A percentile compares a stretch with the other conserved stretches of the same genome.
phyloP scores from a whole-genome alignment of 2,329 filamentous ascomycete genomes.

The Moelleriella libera region DNA sequence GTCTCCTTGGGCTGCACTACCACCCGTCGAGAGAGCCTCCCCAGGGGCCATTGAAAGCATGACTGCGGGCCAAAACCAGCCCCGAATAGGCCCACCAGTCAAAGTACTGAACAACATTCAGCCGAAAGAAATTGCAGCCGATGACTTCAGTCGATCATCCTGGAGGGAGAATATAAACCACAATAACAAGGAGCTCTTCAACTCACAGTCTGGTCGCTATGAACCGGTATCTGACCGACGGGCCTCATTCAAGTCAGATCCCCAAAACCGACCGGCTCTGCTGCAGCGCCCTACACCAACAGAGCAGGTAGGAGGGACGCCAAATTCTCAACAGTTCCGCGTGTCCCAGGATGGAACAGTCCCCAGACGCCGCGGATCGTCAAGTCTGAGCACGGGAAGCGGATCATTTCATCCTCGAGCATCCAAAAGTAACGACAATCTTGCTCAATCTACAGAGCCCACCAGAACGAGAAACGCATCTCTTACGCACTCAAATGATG shows the following conservation, averaged over 20 bases:
- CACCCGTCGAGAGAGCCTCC: constrained; percentile 69
- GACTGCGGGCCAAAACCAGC: constrained; percentile 29
- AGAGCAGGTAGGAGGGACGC: constrained; percentile 66
- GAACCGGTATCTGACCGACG: constrained; percentile 76
- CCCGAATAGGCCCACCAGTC: constrained; percentile 40
- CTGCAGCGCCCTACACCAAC: constrained; percentile 58
- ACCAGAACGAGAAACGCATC: constrained; percentile 32
- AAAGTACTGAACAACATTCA: constrained; percentile 36
- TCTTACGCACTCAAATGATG: constrained; percentile 9
- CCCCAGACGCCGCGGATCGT: constrained; percentile 70
- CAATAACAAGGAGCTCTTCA: constrained; percentile 67
- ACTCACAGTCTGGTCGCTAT: constrained; percentile 88
- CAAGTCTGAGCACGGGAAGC: constrained; percentile 80
- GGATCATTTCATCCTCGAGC: constrained; percentile 50
- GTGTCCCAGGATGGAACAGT: constrained; percentile 53
- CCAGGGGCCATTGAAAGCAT: constrained; percentile 49
- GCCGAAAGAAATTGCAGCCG: constrained; percentile 74
- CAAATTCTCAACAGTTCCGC: constrained; percentile 71
- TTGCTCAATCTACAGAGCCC: constrained; percentile 25
- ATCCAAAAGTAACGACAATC: constrained; percentile 26
- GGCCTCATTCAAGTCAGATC: constrained; percentile 52
- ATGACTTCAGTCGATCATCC: constrained; percentile 76
- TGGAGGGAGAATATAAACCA: constrained; percentile 59
- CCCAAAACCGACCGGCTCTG: constrained; percentile 58
- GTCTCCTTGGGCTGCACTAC: constrained; percentile 82